These are phyloP conservation scores for Candida tallmaniae DNA, from an alignment of 805 yeast species.

Conservation along the genomic window DNA sequence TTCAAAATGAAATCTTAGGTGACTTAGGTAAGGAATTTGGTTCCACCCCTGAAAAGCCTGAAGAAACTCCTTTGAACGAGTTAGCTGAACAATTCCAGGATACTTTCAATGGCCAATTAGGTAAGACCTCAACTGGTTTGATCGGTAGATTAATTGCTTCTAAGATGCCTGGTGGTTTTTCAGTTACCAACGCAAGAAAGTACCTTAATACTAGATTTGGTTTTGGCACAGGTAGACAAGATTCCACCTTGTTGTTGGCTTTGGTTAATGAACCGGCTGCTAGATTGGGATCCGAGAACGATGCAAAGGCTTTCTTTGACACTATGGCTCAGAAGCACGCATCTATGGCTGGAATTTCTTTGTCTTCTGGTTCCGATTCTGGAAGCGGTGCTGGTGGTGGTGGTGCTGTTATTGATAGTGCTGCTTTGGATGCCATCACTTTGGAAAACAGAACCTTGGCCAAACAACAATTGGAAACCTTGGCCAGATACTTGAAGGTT, in stretches of 20 bases:
- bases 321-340: conserved; percentile 81
- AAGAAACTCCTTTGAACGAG: conserved; percentile 94
- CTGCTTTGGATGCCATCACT: conserved; percentile 82
- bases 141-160: conserved; percentile 89
- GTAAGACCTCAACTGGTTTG: conserved; percentile 88
- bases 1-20: conserved; percentile 97
- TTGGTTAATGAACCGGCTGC: conserved; percentile 86
- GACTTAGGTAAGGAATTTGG: conserved; percentile 98
- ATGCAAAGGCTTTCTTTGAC: conserved; percentile 89
- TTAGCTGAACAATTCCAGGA: conserved; percentile 95
- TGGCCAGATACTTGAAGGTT: conserved; percentile 90
- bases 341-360: conserved; percentile 69
- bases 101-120: conserved; percentile 80
- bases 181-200: conserved; percentile 86
- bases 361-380: conserved; percentile 63
- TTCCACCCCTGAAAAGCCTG: conserved; percentile 97
- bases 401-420: conserved; percentile 88
- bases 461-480: conserved; percentile 78
- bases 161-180: conserved; percentile 99
- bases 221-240: conserved; percentile 90
- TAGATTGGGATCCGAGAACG: conserved; percentile 81
- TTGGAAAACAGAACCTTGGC: conserved; percentile 69
- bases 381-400: conserved; percentile 56
- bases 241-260: conserved; percentile 77
- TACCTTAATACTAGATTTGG: conserved; percentile 92